Conservation (phyloP, 345 rosid genomes). For the Linum lewisii region DNA sequence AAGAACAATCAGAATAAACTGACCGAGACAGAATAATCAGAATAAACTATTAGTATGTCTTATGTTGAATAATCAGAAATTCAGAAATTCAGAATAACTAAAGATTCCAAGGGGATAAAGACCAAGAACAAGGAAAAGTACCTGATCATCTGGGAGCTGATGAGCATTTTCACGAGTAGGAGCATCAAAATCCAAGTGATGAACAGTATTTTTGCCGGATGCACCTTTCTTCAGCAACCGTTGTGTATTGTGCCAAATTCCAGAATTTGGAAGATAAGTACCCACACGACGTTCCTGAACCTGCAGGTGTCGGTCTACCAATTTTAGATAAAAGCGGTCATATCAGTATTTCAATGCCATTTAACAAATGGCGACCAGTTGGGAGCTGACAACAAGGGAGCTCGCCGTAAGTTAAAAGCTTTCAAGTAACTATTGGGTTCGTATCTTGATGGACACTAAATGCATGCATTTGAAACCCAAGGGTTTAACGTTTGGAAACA, state of each 20-base stretch:
- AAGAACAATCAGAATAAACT: too few relatives aligned
- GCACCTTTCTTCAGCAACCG: slow-evolving; percentile 60
- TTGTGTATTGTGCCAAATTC: slow-evolving; percentile 95
- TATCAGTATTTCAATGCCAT: background rate
- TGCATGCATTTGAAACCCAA: background rate
- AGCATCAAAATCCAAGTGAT: slow-evolving; percentile 98
- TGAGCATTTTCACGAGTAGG: slow-evolving; percentile 92
- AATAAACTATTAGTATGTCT: too few relatives aligned
- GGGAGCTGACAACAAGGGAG: too few relatives aligned
- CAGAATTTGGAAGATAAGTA: slow-evolving; percentile 85
- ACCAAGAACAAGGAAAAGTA: slow-evolving; percentile 20
- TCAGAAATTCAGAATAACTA: too few relatives aligned
- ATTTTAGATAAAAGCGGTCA: slow-evolving; percentile 4
- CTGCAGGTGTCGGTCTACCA: slow-evolving; percentile 30
- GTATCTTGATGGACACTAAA: background rate
- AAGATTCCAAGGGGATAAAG: too few relatives aligned
- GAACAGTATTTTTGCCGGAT: slow-evolving; percentile 46
- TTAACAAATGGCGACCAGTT: too few relatives aligned
- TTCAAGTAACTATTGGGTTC: too few relatives aligned
- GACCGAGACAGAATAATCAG: background rate
- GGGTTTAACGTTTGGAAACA: too few relatives aligned
- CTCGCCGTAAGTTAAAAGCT: too few relatives aligned
- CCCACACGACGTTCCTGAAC: slow-evolving; percentile 93
- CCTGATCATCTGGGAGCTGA: slow-evolving; percentile 72
- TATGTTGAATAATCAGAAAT: too few relatives aligned